phyloP scores from a whole-genome alignment of 768 basidiomycete species.

The Leccinum disarticulatum region DNA sequence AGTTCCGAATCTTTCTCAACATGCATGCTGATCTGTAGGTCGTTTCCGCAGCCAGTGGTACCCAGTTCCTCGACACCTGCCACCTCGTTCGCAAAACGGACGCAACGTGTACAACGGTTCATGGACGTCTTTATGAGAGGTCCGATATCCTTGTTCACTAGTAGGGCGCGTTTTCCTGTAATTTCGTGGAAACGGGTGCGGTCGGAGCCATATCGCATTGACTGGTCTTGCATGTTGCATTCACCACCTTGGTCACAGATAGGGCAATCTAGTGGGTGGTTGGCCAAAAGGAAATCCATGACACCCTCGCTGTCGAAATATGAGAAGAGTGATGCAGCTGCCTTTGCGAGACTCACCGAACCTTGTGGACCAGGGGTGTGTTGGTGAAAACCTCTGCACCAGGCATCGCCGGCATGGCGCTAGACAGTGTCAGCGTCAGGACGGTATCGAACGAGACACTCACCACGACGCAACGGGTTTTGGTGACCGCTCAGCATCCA shows the following conservation, averaged over 20 bases:
- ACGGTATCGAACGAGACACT: constrained; percentile 12
- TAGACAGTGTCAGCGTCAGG: constrained; percentile 28
- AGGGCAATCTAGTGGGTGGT: constrained; percentile 97
- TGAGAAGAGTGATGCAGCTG: constrained; percentile 8
- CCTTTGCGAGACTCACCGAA: constrained; percentile 51
- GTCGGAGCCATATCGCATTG: constrained; percentile 98
- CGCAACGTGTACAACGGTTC: constrained; percentile 98
- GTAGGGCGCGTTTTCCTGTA: constrained; percentile 91
- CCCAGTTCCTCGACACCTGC: constrained; percentile 98
- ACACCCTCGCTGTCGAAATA: constrained; percentile 75
- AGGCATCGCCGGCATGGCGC: constrained; percentile 97
- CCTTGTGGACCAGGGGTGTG: constrained; percentile 87
- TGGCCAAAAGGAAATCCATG: constrained; percentile 97
- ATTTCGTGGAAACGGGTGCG: constrained; percentile 98
- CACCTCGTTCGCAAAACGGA: constrained; percentile 98
- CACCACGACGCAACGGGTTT: constrained; percentile 95
- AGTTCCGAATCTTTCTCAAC: constrained; percentile 97
- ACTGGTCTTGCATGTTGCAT: constrained; percentile 98
- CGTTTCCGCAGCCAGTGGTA: constrained; percentile 95
- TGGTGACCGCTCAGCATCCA: constrained; percentile 93
- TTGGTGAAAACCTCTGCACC: constrained; percentile 92
- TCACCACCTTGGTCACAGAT: constrained; percentile 99
- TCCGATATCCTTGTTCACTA: constrained; percentile 94
- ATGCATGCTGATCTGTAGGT: constrained; percentile 98
- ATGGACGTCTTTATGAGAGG: constrained; percentile 98